Base-by-base conservation (phyloP, 1,284 basidiomycete genomes). In the Baeospora myosura region DNA sequence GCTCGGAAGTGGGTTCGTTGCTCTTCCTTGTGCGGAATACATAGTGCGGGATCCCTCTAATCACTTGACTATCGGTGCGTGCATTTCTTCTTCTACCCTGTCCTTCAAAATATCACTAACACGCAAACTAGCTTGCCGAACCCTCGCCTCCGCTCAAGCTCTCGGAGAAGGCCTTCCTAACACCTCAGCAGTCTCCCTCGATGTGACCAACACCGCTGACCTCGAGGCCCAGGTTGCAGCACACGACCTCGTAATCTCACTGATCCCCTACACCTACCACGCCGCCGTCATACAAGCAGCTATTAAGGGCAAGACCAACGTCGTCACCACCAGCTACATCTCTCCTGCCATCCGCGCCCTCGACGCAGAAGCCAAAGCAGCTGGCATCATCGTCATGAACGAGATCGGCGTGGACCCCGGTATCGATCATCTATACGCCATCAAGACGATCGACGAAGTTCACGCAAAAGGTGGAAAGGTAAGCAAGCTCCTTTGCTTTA, bases 351-450 rank as follows among this genome's bases (percentile, higher is more conserved):
- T 98, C 79, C 81, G 78, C 48, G 93, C 78, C 52, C 79, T 98
- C 28, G 86, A 98, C 52, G 76, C 74, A 43, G 83, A 81, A 49
- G 89, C 79, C 51, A 87, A 88, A 68, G 76, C 81, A 50, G 93
- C 93, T 1, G 95, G 94, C 14, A 92, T 98, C 58, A 75, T 93
- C 42, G 90, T 97, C 49, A 78, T 98, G 76, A 99, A 99, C 68
- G 95, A 99, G 73, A 93, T 99, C 54, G 95, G 95, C 49, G 77
- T 98, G 23, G 94, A 97, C 64, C 92, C 93, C 34, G 92, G 93
- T 55, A 89, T 94, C 51, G 91, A 94, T 63, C 91, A 94, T 63
- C 67, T 98, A 45, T 98, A 95, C 67, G 95, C 96, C 30, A 76
- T 99, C 68, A 98, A 98, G 78, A 94, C 87, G 34, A 94, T 98